phyloP scores from a whole-genome alignment of 345 rosid genomes.

The Erucastrum elatum region DNA sequence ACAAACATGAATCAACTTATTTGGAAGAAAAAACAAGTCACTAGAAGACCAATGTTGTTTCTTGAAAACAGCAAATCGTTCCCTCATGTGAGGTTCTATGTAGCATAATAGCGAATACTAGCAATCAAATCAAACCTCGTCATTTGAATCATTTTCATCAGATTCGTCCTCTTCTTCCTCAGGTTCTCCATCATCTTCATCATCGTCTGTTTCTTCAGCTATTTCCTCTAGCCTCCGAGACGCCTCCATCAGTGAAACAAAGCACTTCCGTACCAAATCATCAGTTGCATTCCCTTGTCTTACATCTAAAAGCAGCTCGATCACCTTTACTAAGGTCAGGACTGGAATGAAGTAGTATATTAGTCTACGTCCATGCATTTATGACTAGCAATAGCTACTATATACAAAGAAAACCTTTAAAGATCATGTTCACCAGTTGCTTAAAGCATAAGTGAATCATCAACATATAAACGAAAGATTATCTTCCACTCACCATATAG shows the following conservation, averaged over 20 bases:
- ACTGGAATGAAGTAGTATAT: constrained; percentile 46
- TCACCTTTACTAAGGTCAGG: constrained; percentile 59
- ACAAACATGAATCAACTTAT: constrained; percentile 5
- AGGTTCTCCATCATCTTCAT: constrained; percentile 50
- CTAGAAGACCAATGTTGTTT: constrained; percentile 10
- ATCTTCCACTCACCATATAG: constrained; percentile 52
- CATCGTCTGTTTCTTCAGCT: constrained; percentile 60
- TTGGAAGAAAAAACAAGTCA: constrained; percentile 2
- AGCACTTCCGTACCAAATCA: constrained; percentile 52
- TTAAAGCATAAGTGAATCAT: constrained; percentile 7
- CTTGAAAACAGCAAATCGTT: background rate
- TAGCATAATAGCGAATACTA: background rate
- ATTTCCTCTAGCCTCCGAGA: constrained; percentile 52
- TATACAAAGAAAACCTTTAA: constrained; percentile 10
- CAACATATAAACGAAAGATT: background rate
- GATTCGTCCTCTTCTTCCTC: constrained; percentile 49
- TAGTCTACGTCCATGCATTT: constrained; percentile 5
- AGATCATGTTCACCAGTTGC: constrained; percentile 4
- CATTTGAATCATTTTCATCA: constrained; percentile 49
- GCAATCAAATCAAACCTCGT: constrained; percentile 49
- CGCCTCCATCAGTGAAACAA: constrained; percentile 62
- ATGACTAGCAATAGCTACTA: background rate
- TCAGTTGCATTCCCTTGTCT: constrained; percentile 40
- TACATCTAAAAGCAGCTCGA: constrained; percentile 57
- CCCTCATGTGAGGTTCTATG: background rate